Conservation (phyloP, 805 yeast species). For the Candida wancherniae region DNA sequence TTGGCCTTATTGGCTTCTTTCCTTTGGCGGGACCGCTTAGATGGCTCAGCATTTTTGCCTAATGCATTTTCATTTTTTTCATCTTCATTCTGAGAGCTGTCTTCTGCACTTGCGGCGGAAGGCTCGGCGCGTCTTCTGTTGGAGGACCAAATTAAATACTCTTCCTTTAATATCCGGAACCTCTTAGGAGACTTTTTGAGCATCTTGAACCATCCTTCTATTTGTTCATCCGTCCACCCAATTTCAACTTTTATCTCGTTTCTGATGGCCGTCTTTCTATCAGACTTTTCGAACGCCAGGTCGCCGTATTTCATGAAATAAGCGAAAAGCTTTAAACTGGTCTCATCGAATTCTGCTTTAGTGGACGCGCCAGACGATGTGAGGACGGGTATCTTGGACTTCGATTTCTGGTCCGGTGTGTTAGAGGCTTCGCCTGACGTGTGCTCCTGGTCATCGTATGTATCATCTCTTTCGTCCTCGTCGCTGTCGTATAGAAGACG, state of each 20-base stretch:
- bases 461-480: conserved; percentile 84
- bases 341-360: conserved; percentile 28
- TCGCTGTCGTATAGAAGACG: conserved; percentile 64
- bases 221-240: conserved; percentile 82
- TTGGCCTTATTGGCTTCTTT: conserved; percentile 55
- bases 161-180: conserved; percentile 58
- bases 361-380: conserved; percentile 17
- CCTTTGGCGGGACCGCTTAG: conserved; percentile 18
- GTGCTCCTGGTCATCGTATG: conserved; percentile 53
- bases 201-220: conserved; percentile 91
- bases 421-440: conserved; percentile 25
- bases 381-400: conserved; percentile 10
- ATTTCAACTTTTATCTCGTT: conserved; percentile 47
- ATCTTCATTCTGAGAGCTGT: conserved; percentile 12
- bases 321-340: conserved; percentile 55
- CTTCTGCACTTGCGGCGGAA: conserved; percentile 1
- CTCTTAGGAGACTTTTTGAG: conserved; percentile 59
- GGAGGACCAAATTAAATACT: conserved; percentile 25
- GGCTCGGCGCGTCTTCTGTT: conserved; percentile 5
- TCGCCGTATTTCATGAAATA: conserved; percentile 47
- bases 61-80: not conserved
- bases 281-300: conserved; percentile 33
- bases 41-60: not conserved
- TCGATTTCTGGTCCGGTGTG: conserved; percentile 7
- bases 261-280: conserved; percentile 51